Evolutionary conservation across 2,329 filamentous ascomycete genomes (phyloP).

Genomic region (Fusarium sp.): DNA sequence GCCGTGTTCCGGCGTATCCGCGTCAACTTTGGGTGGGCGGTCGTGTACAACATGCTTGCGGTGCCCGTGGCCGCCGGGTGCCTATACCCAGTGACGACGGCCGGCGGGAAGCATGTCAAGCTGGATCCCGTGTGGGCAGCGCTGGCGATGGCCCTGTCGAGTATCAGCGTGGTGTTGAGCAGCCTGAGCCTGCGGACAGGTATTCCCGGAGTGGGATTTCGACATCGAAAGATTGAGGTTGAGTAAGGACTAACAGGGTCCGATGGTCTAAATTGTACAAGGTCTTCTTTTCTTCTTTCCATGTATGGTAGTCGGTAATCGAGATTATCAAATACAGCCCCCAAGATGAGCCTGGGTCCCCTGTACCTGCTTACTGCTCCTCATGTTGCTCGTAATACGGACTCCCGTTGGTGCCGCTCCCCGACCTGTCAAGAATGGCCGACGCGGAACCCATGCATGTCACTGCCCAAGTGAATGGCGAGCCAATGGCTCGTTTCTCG

Average conservation of each 20-base stretch:
- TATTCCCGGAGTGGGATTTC: conserved; percentile 63
- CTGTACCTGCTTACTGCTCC: not conserved
- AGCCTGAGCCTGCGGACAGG: conserved; percentile 78
- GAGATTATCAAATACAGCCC: not conserved
- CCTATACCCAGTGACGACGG: conserved; percentile 72
- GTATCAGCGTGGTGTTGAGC: conserved; percentile 89
- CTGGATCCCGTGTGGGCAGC: conserved; percentile 89
- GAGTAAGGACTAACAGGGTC: conserved; percentile 12
- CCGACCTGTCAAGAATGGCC: not conserved
- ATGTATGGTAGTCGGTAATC: not conserved
- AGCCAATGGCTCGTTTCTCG: conserved; percentile 38
- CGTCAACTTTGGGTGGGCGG: conserved; percentile 89
- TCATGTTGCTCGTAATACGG: not conserved
- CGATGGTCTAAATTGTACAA: not conserved
- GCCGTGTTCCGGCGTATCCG: conserved; percentile 84
- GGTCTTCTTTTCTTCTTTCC: no score
- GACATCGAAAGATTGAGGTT: conserved; percentile 41
- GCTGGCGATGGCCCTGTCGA: conserved; percentile 93
- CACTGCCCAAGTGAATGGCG: not conserved
- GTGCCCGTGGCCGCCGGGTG: conserved; percentile 87
- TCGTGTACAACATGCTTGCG: conserved; percentile 84
- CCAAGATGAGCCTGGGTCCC: not conserved
- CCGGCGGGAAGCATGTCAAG: conserved; percentile 69
- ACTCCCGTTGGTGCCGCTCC: not conserved
- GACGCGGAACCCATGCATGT: conserved; percentile 12